phyloP scores from a whole-genome alignment of 2,329 filamentous ascomycete species.

The Claviceps citrina region DNA sequence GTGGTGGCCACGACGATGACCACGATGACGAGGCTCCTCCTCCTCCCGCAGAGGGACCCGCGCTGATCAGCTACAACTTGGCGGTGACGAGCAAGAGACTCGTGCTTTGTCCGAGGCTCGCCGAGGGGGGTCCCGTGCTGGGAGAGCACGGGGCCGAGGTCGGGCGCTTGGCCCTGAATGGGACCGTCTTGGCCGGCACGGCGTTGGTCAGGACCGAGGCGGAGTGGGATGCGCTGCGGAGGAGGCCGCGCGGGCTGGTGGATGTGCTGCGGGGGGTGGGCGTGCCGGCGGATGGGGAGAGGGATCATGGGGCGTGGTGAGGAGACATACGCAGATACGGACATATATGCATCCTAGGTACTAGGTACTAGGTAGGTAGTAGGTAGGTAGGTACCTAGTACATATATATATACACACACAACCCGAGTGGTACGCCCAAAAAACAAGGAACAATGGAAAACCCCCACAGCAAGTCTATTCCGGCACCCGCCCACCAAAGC shows the following conservation, averaged over 20 bases:
- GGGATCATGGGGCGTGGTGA: too few relatives aligned
- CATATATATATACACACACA: too few relatives aligned
- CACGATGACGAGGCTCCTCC: too few relatives aligned
- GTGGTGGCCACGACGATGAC: too few relatives aligned
- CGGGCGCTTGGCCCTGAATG: conserved; percentile 39
- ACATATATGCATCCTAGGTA: too few relatives aligned
- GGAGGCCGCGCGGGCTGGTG: conserved; percentile 13
- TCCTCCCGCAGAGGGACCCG: conserved; percentile 26
- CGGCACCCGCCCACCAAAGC: too few relatives aligned
- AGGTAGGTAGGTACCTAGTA: too few relatives aligned
- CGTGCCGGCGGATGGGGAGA: conserved; percentile 10
- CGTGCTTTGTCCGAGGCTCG: conserved; percentile 37
- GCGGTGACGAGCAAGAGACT: conserved; percentile 40
- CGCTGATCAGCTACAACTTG: conserved; percentile 48
- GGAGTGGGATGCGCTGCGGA: conserved; percentile 40
- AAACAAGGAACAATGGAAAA: too few relatives aligned
- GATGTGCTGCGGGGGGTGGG: conserved; percentile 16
- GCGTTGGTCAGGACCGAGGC: conserved; percentile 43
- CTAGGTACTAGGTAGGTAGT: too few relatives aligned
- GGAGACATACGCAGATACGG: too few relatives aligned
- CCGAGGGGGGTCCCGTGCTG: conserved; percentile 30
- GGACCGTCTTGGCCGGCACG: conserved; percentile 48
- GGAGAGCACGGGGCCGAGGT: conserved; percentile 18
- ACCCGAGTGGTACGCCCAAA: too few relatives aligned
- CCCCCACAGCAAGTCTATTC: too few relatives aligned